Percentiles rank a stretch among this genome's conserved stretches.
These are phyloP conservation scores for Cadophora malorum DNA, from an alignment of 2,329 filamentous ascomycete species.

Conservation along the genomic window DNA sequence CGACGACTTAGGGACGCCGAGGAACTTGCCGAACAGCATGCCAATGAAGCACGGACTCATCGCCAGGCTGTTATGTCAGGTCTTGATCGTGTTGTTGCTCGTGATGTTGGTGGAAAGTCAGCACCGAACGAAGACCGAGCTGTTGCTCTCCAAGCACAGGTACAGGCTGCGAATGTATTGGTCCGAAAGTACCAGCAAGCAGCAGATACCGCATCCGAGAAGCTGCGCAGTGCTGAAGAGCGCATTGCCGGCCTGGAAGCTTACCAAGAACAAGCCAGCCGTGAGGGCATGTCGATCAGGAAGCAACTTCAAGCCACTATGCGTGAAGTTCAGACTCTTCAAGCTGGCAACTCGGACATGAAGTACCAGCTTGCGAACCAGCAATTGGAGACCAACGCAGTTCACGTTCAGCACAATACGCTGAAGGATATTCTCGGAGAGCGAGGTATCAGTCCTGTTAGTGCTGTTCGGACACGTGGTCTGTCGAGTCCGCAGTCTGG, in stretches of 20 bases:
- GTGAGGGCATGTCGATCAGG: slow-evolving; percentile 87
- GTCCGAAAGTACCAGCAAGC: slow-evolving; percentile 90
- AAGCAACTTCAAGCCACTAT: slow-evolving; percentile 87
- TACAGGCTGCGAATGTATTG: slow-evolving; percentile 77
- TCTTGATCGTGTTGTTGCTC: slow-evolving; percentile 73
- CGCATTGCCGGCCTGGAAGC: slow-evolving; percentile 95
- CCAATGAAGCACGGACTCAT: slow-evolving; percentile 85
- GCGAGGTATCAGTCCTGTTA: slow-evolving; percentile 81
- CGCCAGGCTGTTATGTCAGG: slow-evolving; percentile 82
- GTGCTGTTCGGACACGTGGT: slow-evolving; percentile 72
- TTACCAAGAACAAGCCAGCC: slow-evolving; percentile 95
- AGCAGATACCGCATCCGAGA: slow-evolving; percentile 85
- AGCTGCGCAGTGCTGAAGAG: slow-evolving; percentile 90
- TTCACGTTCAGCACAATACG: slow-evolving; percentile 89
- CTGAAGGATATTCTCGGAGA: slow-evolving; percentile 92
- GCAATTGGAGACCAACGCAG: slow-evolving; percentile 91
- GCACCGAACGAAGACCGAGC: slow-evolving; percentile 70
- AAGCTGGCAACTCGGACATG: slow-evolving; percentile 80
- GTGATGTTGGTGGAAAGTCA: slow-evolving; percentile 55
- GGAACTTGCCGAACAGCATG: slow-evolving; percentile 85
- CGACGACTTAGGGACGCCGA: slow-evolving; percentile 84
- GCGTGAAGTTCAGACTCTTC: slow-evolving; percentile 82
- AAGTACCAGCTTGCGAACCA: slow-evolving; percentile 83
- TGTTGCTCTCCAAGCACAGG: slow-evolving; percentile 76
- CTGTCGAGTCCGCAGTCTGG: slow-evolving; percentile 76